These are phyloP conservation scores for Chrysosporium keratinophilum DNA, from an alignment of 2,329 filamentous ascomycete species.

Conservation along the genomic window DNA sequence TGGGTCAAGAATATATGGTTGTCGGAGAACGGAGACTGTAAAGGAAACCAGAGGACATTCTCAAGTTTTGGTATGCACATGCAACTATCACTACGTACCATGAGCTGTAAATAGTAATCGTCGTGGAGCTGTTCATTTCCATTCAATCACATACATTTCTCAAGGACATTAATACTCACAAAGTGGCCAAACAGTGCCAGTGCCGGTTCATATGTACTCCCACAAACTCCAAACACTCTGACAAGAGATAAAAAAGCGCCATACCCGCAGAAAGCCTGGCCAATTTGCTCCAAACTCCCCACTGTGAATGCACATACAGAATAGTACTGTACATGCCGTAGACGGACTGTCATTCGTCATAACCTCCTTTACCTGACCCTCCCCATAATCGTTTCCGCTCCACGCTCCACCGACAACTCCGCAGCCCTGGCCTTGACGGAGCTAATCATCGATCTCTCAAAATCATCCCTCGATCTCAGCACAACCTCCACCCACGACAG, in stretches of 20 bases:
- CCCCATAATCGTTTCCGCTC: conserved; percentile 86
- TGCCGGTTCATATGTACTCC: neutral
- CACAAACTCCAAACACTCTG: neutral
- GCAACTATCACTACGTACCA: no score
- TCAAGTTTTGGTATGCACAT: no score
- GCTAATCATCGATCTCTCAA: conserved; percentile 81
- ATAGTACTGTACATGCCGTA: neutral
- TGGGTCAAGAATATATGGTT: conserved; percentile 45
- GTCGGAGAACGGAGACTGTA: conserved; percentile 29
- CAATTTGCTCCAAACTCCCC: neutral
- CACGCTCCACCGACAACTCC: conserved; percentile 68
- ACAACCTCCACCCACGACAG: conserved; percentile 94
- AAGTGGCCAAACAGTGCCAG: neutral
- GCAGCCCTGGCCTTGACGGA: conserved; percentile 81
- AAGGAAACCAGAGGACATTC: no score
- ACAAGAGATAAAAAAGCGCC: neutral
- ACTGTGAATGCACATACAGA: neutral
- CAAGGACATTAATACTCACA: neutral
- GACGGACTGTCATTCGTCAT: neutral
- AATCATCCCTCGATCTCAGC: conserved; percentile 77
- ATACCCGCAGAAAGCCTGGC: neutral
- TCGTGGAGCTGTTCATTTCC: no score
- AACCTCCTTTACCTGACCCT: conserved; percentile 52
- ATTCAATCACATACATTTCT: neutral
- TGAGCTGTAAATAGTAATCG: no score